Conservation (phyloP, 2,329 filamentous ascomycete genomes). For the Cordyceps cateniannulata region DNA sequence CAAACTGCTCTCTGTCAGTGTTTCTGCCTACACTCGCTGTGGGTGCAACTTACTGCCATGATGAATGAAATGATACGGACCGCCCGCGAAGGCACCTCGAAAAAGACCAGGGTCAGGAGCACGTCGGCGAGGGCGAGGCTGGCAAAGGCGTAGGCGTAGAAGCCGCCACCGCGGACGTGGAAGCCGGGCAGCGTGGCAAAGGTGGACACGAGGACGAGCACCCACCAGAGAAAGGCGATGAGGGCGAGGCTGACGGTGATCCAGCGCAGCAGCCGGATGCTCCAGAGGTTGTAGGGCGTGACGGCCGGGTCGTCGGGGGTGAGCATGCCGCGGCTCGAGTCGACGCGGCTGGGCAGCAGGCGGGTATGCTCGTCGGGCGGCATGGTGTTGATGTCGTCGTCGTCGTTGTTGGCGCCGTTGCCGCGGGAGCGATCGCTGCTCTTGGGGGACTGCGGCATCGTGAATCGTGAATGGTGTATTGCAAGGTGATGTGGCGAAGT, state of each 20-base stretch:
- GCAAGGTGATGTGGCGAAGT: background rate
- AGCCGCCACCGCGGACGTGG: constrained; percentile 82
- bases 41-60: constrained; percentile 37
- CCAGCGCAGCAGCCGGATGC: constrained; percentile 72
- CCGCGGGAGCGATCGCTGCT: background rate
- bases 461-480: background rate
- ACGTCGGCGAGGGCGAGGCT: constrained; percentile 72
- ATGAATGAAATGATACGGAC: constrained; percentile 68
- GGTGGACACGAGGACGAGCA: constrained; percentile 75
- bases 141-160: constrained; percentile 80
- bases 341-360: constrained; percentile 61
- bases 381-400: constrained; percentile 22
- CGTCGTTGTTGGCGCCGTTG: constrained; percentile 10
- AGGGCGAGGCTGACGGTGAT: constrained; percentile 70
- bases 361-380: constrained; percentile 50
- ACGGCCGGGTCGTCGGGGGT: constrained; percentile 45
- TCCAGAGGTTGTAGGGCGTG: constrained; percentile 93
- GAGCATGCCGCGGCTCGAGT: constrained; percentile 36
- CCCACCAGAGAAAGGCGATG: constrained; percentile 86
- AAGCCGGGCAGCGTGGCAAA: constrained; percentile 88
- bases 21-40: background rate
- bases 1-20: constrained; percentile 18
- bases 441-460: constrained; percentile 5
- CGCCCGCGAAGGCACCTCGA: constrained; percentile 72
- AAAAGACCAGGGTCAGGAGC: constrained; percentile 75